Percentiles rank a stretch among this genome's conserved stretches.
Conservation (phyloP, 306 rosid species). For the Dicorynia guianensis region DNA sequence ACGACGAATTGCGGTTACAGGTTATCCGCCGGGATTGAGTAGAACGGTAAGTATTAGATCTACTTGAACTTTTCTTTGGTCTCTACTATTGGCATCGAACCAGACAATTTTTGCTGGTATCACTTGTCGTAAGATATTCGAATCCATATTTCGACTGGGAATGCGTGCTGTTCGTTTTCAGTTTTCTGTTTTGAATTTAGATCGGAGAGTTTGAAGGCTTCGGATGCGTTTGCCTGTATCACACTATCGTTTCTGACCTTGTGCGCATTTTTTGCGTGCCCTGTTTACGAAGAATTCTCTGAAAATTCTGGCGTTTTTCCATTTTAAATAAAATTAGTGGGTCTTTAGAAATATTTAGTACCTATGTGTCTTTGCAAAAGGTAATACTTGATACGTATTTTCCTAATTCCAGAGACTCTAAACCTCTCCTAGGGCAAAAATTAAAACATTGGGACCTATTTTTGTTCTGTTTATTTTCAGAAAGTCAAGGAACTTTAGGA, state of each 20-base stretch:
- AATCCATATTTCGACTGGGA: constrained; percentile 9
- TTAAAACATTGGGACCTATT: constrained; percentile 18
- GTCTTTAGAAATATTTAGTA: constrained; percentile 2
- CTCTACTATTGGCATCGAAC: background rate
- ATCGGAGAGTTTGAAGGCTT: constrained; percentile 22
- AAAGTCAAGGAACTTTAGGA: background rate
- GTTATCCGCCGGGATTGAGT: background rate
- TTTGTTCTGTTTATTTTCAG: background rate
- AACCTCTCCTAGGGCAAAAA: background rate
- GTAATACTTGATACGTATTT: background rate
- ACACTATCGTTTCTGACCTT: background rate
- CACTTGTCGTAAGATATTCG: background rate
- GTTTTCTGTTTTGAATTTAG: constrained; percentile 9
- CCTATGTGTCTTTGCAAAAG: background rate
- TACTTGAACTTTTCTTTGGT: background rate
- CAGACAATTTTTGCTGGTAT: background rate
- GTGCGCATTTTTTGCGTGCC: background rate
- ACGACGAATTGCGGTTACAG: constrained; percentile 22
- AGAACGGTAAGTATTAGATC: constrained; percentile 47
- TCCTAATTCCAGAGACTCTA: background rate
- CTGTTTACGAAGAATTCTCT: background rate
- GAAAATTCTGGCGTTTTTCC: background rate
- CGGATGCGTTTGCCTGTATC: constrained; percentile 22
- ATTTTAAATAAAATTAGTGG: background rate
- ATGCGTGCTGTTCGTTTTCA: background rate